Base-by-base conservation (phyloP, 306 rosid species). In the Fragaria vesca region DNA sequence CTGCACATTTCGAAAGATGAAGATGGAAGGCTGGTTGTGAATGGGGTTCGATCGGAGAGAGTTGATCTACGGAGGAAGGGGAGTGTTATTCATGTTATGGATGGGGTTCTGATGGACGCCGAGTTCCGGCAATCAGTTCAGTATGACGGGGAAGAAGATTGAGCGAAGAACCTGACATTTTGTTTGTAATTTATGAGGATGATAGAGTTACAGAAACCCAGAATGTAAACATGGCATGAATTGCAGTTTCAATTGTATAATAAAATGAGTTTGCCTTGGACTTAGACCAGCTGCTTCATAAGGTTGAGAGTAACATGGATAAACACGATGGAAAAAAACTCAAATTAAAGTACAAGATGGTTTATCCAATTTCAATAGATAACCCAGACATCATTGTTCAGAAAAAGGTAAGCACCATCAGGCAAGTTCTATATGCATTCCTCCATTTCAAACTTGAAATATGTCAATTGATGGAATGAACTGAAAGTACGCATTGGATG, bases 71-170 rank as follows among this genome's bases (percentile, higher is more conserved):
- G 85, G 76, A 88, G 81, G 81, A 73, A 63, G 26, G 87, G 84
- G 74, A 81, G 87, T 78, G 78, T 92, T 68, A 72, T 92, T 3
- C 98, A 94, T 82, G 73, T 89, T 30, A 87, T 90, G 95, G 93
- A 94, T 78, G 97, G 97, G 47, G 93, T 87, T 76, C 36, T 90
- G 63, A 96, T 93, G 98, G 98, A 96, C 80, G 89, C 98, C 74
- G 90, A 87, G 62, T 93, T 91, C 82, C 91, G 86, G 78, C 88
- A 86, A 67, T 88, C 92, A 0, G 85, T 95, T 79, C 77, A 72
- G 24, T 66, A 82, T 8, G 91, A 90, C 50, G 54, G 74, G 12
- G 90, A 84, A 61, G 77, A 79, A 57, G 74, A 82, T 47, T 40
- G 86, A 81, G 47, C 8, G 12, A 28, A 17, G 17, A 30, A 30